Conservation (phyloP, 805 yeast species). For the Kluyveromyces dobzhanskii region DNA sequence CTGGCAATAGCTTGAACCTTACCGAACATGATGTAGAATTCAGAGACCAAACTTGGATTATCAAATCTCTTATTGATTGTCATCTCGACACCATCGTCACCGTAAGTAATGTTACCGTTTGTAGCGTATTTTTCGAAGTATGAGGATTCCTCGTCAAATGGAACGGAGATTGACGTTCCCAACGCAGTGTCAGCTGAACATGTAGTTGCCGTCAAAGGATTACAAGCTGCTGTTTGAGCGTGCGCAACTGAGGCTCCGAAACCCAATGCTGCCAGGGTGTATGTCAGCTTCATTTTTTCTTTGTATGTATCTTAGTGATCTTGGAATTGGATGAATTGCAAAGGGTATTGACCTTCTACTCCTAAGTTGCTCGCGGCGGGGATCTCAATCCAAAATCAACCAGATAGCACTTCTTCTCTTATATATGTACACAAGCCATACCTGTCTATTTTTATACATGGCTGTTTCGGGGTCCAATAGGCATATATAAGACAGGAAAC, state of each 20-base stretch:
- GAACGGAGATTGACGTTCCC: constrained; percentile 43
- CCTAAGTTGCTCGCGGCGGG: no score
- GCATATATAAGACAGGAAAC: no score
- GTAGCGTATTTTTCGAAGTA: constrained; percentile 32
- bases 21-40: constrained; percentile 86
- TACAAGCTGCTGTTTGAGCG: constrained; percentile 24
- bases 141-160: constrained; percentile 41
- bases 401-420: no score
- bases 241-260: neutral
- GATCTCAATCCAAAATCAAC: no score
- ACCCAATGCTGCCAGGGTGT: neutral
- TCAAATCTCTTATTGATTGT: constrained; percentile 56
- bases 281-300: neutral
- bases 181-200: constrained; percentile 54
- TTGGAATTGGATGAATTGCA: no score
- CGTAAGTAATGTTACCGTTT: constrained; percentile 38
- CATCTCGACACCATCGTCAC: constrained; percentile 50
- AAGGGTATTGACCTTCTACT: no score
- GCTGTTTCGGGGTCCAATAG: no score
- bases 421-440: no score
- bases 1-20: constrained; percentile 62
- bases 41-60: constrained; percentile 70
- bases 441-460: no score
- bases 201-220: constrained; percentile 33
- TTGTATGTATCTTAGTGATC: no score